Evolutionary conservation across 1,284 basidiomycete genomes (phyloP).

Genomic region (Meira nashicola): DNA sequence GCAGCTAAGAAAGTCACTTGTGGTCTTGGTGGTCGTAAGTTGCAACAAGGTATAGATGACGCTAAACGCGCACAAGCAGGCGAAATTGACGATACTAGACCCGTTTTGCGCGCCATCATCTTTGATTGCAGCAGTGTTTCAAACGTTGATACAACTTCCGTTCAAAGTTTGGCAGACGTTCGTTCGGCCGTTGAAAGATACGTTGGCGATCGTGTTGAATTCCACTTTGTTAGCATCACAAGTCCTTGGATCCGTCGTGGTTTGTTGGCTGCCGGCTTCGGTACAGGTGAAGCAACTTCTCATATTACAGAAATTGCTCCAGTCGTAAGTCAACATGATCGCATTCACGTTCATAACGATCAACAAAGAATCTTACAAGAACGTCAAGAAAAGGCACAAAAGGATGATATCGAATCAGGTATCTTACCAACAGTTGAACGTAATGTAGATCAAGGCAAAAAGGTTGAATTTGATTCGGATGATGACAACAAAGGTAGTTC

Average conservation of each 20-base stretch:
- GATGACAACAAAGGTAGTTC: background rate
- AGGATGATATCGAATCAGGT: background rate
- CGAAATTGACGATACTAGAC: slow-evolving; percentile 57
- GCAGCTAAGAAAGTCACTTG: slow-evolving; percentile 1
- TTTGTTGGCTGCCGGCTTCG: slow-evolving; percentile 38
- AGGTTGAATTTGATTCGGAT: background rate
- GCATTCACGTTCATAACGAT: slow-evolving; percentile 1
- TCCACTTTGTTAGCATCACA: slow-evolving; percentile 81
- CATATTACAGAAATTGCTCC: slow-evolving; percentile 34
- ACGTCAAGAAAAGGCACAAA: background rate
- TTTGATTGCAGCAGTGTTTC: slow-evolving; percentile 80
- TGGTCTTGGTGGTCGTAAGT: slow-evolving; percentile 29
- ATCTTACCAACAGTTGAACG: background rate
- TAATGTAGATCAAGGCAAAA: background rate
- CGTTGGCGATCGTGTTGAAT: slow-evolving; percentile 72
- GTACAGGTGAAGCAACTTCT: slow-evolving; percentile 24
- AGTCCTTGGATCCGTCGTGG: slow-evolving; percentile 80
- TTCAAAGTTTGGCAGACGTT: slow-evolving; percentile 85
- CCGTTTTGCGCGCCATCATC: slow-evolving; percentile 75
- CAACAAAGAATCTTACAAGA: background rate
- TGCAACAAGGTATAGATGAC: background rate
- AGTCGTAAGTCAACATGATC: slow-evolving; percentile 55
- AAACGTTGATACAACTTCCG: slow-evolving; percentile 68
- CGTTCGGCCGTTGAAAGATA: slow-evolving; percentile 81
- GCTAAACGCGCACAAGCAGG: background rate